phyloP scores from a whole-genome alignment of 345 rosid genomes.

The Hibiscus trionum region DNA sequence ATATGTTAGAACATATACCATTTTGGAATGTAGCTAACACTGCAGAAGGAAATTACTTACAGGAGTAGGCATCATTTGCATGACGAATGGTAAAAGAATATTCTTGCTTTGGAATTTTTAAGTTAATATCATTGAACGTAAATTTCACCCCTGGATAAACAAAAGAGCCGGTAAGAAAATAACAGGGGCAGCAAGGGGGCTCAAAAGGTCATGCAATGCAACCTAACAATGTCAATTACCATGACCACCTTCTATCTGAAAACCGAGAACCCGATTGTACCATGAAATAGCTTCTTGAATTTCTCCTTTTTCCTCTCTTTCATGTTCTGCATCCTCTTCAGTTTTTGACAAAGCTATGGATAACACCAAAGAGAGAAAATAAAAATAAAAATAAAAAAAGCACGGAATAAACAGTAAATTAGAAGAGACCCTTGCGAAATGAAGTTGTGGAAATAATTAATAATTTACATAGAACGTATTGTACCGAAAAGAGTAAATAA shows the following conservation, averaged over 20 bases:
- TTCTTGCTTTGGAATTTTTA: constrained; percentile 36
- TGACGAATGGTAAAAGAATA: constrained; percentile 61
- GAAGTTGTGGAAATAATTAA: not conserved
- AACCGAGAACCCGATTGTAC: constrained; percentile 75
- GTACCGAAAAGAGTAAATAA: not conserved
- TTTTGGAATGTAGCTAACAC: not conserved
- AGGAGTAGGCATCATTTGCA: constrained; percentile 52
- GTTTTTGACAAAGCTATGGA: constrained; percentile 32
- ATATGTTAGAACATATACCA: constrained; percentile 5
- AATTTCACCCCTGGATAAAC: constrained; percentile 69
- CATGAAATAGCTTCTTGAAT: constrained; percentile 65
- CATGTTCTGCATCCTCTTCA: constrained; percentile 39
- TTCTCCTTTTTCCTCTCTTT: constrained; percentile 33
- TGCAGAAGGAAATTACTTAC: constrained; percentile 35
- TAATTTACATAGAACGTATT: not conserved
- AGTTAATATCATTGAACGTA: constrained; percentile 50
- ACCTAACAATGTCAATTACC: constrained; percentile 37
- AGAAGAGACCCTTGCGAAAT: not conserved
- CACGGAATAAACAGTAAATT: constrained; percentile 4
- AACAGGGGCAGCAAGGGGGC: constrained; percentile 1
- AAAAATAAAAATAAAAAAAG: not conserved
- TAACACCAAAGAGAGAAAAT: constrained; percentile 6
- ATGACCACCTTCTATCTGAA: constrained; percentile 74
- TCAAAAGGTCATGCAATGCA: constrained; percentile 3
- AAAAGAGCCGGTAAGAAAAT: constrained; percentile 13